A percentile compares a stretch with the other conserved stretches of the same genome.
phyloP scores from a whole-genome alignment of 148 eudicot species.

The Pouteria glomerata region DNA sequence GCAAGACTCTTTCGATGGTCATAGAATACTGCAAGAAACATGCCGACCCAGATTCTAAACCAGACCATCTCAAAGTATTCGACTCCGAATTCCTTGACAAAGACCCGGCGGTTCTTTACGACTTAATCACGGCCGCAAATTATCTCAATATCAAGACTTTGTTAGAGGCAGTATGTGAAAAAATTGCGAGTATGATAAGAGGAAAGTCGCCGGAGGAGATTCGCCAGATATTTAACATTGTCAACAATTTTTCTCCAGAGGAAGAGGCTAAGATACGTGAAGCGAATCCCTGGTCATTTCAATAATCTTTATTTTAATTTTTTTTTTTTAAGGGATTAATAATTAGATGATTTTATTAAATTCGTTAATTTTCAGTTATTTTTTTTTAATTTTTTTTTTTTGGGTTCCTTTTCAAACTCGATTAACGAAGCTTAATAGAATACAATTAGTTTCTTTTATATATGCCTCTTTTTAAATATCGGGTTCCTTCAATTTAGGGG shows the following conservation, averaged over 20 bases:
- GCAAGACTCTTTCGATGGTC: neutral
- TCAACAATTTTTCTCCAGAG: neutral
- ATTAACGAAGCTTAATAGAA: no score
- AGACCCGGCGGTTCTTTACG: neutral
- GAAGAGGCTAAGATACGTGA: neutral
- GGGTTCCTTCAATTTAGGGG: no score
- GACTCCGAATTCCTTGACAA: neutral
- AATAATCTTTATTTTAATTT: no score
- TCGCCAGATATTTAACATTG: neutral
- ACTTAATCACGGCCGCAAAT: conserved; percentile 7
- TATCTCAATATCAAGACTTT: conserved; percentile 4
- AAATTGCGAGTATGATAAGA: neutral
- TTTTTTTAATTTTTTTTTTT: no score
- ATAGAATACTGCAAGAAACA: conserved; percentile 20
- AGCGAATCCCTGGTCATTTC: neutral
- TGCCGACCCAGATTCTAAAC: neutral
- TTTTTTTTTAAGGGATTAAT: no score
- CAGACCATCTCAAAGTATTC: conserved; percentile 1
- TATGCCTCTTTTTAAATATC: no score
- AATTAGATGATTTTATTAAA: no score
- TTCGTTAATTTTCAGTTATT: no score
- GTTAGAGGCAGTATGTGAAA: neutral
- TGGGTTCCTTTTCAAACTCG: no score
- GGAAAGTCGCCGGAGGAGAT: neutral
- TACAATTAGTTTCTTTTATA: no score